Evolutionary conservation across 2,329 filamentous ascomycete species (phyloP).

Genomic region (Clonostachys sp.): DNA sequence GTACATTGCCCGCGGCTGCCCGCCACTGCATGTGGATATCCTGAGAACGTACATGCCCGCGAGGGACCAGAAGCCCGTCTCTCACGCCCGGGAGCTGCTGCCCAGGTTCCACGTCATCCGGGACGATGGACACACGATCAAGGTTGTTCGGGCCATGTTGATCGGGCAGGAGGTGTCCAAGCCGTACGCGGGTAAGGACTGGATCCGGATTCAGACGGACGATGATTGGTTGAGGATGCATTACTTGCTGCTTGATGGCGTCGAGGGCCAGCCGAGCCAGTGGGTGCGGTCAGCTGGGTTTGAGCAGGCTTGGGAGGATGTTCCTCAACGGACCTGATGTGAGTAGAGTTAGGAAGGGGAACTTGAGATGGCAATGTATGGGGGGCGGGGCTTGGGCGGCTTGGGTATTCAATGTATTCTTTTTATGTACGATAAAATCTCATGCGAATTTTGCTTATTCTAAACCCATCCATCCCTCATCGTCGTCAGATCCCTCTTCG

Average conservation of each 20-base stretch:
- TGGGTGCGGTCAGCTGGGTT: conserved; percentile 64
- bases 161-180: conserved; percentile 52
- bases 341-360: neutral
- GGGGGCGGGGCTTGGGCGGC: neutral
- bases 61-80: conserved; percentile 31
- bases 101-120: conserved; percentile 38
- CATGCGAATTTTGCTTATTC: conserved; percentile 22
- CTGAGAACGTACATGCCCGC: conserved; percentile 54
- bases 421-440: too few relatives aligned
- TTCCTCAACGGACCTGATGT: conserved; percentile 12
- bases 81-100: conserved; percentile 40
- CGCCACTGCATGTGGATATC: conserved; percentile 53
- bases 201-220: conserved; percentile 48
- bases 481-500: conserved; percentile 30
- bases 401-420: neutral
- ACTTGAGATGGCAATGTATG: neutral
- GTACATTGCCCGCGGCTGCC: conserved; percentile 66
- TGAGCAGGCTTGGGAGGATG: conserved; percentile 58
- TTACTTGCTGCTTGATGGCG: conserved; percentile 58
- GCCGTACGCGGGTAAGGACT: conserved; percentile 34
- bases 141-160: conserved; percentile 66
- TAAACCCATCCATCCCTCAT: conserved; percentile 42
- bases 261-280: conserved; percentile 41
- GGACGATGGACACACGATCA: conserved; percentile 81
- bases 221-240: conserved; percentile 57